Base-by-base conservation (phyloP, 2,329 filamentous ascomycete species). In the Trichoderma pleuroti region DNA sequence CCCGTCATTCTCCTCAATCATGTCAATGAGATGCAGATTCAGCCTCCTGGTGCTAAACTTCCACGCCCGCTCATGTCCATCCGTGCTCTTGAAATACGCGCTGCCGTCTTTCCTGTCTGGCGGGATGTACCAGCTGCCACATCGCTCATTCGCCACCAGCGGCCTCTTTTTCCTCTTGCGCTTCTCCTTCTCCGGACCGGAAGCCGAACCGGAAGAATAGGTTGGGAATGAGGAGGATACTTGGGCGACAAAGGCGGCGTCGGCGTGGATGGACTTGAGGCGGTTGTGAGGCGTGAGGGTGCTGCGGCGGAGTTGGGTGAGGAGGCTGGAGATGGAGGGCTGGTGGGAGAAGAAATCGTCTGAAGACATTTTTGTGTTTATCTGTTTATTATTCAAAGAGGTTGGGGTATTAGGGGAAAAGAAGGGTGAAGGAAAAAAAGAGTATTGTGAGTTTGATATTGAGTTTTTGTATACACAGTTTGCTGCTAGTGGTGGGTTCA, bases 81-180 rank as follows among this genome's bases (percentile, higher is more conserved):
- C 96, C 2, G 96, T 99, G 81, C 93, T 97, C 85, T 99, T 99
- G 82, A 98, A 99, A 81, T 98, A 99, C 36, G 92, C 93, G 74
- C 92, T 94, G 36, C 88, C 92, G 1, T 78, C 82, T 80, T 95
- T 96, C 30, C 77, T 77, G 9, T 80, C 80, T 0, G 91, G 91
- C 39, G 84, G 82, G 30, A 98, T 92, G 79, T 98, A 98, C 96
- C 96, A 99, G 81, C 93, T 95, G 0, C 96, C 96, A 79, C 96
- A 98, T 72, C 96, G 88, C 83, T 98, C 94, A 78, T 99, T 99
- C 34, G 95, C 94, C 16, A 98, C 85, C 1, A 98, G 84, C 0
- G 94, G 93, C 1, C 95, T 83, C 4, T 49, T 24, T 11, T 6
- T 64, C n/a, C 26, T 57, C 46, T 28, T 39, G 21, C 52, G 5